phyloP scores from a whole-genome alignment of 768 basidiomycete species.

The Tylopilus sp. region DNA sequence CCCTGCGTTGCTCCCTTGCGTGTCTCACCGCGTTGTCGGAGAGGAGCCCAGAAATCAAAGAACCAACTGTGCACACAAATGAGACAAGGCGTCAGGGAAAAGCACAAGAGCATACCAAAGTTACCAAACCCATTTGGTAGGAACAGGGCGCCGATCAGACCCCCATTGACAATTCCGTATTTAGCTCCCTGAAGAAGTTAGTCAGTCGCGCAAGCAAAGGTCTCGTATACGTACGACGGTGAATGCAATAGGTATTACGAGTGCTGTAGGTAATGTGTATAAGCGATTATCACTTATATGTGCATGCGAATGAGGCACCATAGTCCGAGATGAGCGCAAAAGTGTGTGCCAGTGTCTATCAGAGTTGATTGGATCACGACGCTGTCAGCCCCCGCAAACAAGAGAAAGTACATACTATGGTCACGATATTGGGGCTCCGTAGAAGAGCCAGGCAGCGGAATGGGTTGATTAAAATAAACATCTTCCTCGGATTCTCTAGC shows the following conservation, averaged over 20 bases:
- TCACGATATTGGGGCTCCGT: slow-evolving; percentile 55
- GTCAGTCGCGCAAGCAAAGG: neutral
- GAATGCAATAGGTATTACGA: slow-evolving; percentile 61
- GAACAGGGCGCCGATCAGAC: slow-evolving; percentile 22
- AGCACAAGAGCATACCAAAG: slow-evolving; percentile 10
- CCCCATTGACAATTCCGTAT: slow-evolving; percentile 24
- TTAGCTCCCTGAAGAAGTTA: slow-evolving; percentile 37
- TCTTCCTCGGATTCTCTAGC: slow-evolving; percentile 16
- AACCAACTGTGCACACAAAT: slow-evolving; percentile 43
- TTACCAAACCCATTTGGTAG: slow-evolving; percentile 29
- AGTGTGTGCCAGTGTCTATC: slow-evolving; percentile 41
- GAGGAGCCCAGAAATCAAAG: slow-evolving; percentile 53
- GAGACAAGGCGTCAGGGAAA: neutral
- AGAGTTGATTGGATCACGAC: neutral
- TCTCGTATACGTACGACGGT: slow-evolving; percentile 48
- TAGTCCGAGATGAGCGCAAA: slow-evolving; percentile 27
- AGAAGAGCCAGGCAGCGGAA: slow-evolving; percentile 48
- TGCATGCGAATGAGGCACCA: slow-evolving; percentile 29
- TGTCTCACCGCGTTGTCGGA: slow-evolving; percentile 52
- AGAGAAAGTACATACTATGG: slow-evolving; percentile 41
- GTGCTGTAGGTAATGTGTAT: slow-evolving; percentile 18
- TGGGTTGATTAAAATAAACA: slow-evolving; percentile 55
- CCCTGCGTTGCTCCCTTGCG: slow-evolving; percentile 48
- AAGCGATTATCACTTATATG: neutral
- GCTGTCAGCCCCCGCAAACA: neutral